Evolutionary conservation across 805 yeast species (phyloP), one percentile per base, ranked within the genome.

Genomic region (Candida andamanensis): DNA sequence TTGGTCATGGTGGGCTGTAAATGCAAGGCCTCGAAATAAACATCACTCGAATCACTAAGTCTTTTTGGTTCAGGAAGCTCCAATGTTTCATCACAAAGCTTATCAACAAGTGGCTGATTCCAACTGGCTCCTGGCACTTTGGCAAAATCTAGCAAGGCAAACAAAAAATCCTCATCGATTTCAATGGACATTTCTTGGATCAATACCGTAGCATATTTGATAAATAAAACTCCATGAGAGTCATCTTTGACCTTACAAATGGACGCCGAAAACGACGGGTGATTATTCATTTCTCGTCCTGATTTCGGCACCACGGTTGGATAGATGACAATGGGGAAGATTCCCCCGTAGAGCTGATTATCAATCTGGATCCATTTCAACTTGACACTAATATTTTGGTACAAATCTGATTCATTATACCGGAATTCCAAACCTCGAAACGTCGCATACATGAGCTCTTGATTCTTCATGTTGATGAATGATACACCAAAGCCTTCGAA

Each of bases 311-410:
- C 74, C 7, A 85, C 87, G 2, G 87, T 80, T 4, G 99, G 99
- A 52, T 85, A 94, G 7, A 92, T 42, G 9, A 92, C 66, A 34
- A 89, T 90, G 2, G 97, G 97, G 59, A 73, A 92, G 1, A 80
- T 73, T 9, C 95, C 84, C 3, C 95, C 95, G 47, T 78, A 85
- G 29, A 90, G 59, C 52, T 87, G 95, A 49, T 92, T 90, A 54
- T 92, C 98, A 29, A 90, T 69, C 56, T 92, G 99, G 19, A 92
- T 63, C 98, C 98, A 94, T 50, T 90, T 89, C 46, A 89, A 57
- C 50, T 86, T 87, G 60, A 80, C 61, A 41, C 89, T 77, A 26
- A 85, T 46, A 12, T 85, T 85, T 52, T 87, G 95, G 45, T 84
- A 85, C 14, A 85, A 57, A 20, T 85, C 92, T 0, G 96, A 82